phyloP scores from a whole-genome alignment of 2,329 filamentous ascomycete genomes.

The Arthrobotrys conoides region DNA sequence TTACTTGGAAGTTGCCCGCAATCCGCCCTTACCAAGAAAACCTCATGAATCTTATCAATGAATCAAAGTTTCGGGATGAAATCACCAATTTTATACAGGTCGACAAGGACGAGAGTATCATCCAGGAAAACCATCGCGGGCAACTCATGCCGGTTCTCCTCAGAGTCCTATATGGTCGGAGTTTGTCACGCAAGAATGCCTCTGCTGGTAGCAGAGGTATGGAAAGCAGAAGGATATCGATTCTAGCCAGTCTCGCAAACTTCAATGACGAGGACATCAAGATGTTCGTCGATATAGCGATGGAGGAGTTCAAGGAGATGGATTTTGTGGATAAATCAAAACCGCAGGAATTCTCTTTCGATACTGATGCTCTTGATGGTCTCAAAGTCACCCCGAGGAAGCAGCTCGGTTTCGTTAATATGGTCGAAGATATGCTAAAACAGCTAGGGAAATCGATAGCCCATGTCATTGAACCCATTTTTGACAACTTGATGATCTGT shows the following conservation, averaged over 20 bases:
- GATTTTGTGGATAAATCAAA: slow-evolving; percentile 72
- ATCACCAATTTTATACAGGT: slow-evolving; percentile 88
- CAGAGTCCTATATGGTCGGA: slow-evolving; percentile 87
- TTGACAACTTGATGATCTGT: slow-evolving; percentile 75
- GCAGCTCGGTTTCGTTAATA: slow-evolving; percentile 91
- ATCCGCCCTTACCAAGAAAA: slow-evolving; percentile 86
- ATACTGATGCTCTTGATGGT: slow-evolving; percentile 68
- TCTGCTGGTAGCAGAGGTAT: slow-evolving; percentile 83
- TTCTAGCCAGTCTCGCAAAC: slow-evolving; percentile 83
- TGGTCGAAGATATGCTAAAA: slow-evolving; percentile 88
- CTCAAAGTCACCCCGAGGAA: slow-evolving; percentile 79
- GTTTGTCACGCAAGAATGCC: slow-evolving; percentile 84
- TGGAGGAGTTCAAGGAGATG: slow-evolving; percentile 77
- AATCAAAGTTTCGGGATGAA: slow-evolving; percentile 92
- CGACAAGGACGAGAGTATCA: slow-evolving; percentile 75
- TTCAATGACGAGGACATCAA: slow-evolving; percentile 81
- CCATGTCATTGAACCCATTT: slow-evolving; percentile 79
- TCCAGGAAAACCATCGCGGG: slow-evolving; percentile 79
- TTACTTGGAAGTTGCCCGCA: slow-evolving; percentile 87
- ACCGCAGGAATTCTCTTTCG: slow-evolving; percentile 67
- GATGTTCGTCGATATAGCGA: slow-evolving; percentile 85
- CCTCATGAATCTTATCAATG: slow-evolving; percentile 87
- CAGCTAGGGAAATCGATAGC: slow-evolving; percentile 83
- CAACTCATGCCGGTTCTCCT: slow-evolving; percentile 88
- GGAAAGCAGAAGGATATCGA: slow-evolving; percentile 80